A percentile compares a stretch with the other conserved stretches of the same genome.
phyloP scores from a whole-genome alignment of 495 filamentous ascomycete genomes.

The Glutinoglossum americanum region DNA sequence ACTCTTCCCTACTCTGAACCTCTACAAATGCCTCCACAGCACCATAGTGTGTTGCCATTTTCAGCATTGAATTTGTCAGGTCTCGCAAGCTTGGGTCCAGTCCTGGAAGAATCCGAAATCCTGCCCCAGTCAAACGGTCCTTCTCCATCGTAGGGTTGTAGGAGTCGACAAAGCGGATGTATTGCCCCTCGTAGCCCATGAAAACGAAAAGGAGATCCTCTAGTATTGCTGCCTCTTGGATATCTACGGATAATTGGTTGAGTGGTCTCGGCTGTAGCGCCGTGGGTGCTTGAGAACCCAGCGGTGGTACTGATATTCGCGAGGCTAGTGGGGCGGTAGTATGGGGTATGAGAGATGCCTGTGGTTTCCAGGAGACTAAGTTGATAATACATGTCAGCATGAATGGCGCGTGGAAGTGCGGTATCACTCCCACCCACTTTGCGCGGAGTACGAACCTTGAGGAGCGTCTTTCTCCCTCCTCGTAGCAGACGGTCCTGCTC shows the following conservation, averaged over 20 bases:
- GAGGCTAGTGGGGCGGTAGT: slow-evolving; percentile 75
- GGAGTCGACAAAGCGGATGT: slow-evolving; percentile 61
- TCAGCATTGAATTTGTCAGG: slow-evolving; percentile 68
- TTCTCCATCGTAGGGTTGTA: slow-evolving; percentile 74
- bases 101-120: slow-evolving; percentile 58
- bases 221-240: slow-evolving; percentile 66
- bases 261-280: slow-evolving; percentile 50
- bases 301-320: slow-evolving; percentile 65
- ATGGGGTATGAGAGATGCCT: slow-evolving; percentile 59
- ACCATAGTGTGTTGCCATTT: slow-evolving; percentile 84
- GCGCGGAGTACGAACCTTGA: not conserved
- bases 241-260: slow-evolving; percentile 47
- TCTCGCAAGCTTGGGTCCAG: slow-evolving; percentile 82
- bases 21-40: slow-evolving; percentile 87
- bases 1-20: slow-evolving; percentile 79
- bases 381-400: slow-evolving; percentile 15
- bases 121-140: slow-evolving; percentile 61
- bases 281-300: slow-evolving; percentile 49
- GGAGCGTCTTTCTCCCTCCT: not conserved
- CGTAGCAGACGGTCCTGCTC: not conserved
- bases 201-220: slow-evolving; percentile 87
- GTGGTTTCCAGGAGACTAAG: slow-evolving; percentile 56
- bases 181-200: slow-evolving; percentile 97
- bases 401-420: not conserved
- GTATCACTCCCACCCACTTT: not conserved